Percentiles rank a stretch among this genome's conserved stretches.
These are phyloP conservation scores for Gossypium schwendimanii DNA, from an alignment of 441 rosid species.

Conservation along the genomic window DNA sequence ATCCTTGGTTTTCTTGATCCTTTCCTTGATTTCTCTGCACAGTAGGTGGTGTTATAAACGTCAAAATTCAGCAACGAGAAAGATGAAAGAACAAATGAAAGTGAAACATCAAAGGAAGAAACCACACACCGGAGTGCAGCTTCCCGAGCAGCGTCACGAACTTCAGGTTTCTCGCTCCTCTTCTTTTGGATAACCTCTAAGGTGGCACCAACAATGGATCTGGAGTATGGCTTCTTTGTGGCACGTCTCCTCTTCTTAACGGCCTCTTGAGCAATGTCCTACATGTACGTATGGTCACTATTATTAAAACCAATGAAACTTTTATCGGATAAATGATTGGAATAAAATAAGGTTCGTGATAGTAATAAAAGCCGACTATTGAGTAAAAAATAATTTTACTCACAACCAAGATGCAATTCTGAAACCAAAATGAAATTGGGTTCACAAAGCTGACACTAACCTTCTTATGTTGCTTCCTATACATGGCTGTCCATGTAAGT, in stretches of 20 bases:
- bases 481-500: slow-evolving; percentile 90
- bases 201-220: slow-evolving; percentile 83
- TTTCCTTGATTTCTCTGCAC: slow-evolving; percentile 76
- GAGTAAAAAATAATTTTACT: not conserved
- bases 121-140: slow-evolving; percentile 66
- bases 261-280: slow-evolving; percentile 83
- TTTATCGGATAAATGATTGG: not conserved
- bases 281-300: not conserved
- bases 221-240: slow-evolving; percentile 77
- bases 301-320: not conserved
- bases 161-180: slow-evolving; percentile 80
- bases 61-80: not conserved
- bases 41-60: not conserved
- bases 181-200: slow-evolving; percentile 83
- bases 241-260: slow-evolving; percentile 72
- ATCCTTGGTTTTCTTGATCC: slow-evolving; percentile 82
- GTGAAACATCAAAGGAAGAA: not conserved
- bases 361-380: too few species aligned
- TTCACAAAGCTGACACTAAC: slow-evolving; percentile 17
- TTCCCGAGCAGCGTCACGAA: slow-evolving; percentile 90
- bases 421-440: not conserved
- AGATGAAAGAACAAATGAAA: not conserved
- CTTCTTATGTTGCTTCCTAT: slow-evolving; percentile 87
- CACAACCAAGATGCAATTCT: not conserved
- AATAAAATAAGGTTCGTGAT: not conserved